Evolutionary conservation across 768 basidiomycete genomes (phyloP).

Genomic region (Tricholoma matsutake): DNA sequence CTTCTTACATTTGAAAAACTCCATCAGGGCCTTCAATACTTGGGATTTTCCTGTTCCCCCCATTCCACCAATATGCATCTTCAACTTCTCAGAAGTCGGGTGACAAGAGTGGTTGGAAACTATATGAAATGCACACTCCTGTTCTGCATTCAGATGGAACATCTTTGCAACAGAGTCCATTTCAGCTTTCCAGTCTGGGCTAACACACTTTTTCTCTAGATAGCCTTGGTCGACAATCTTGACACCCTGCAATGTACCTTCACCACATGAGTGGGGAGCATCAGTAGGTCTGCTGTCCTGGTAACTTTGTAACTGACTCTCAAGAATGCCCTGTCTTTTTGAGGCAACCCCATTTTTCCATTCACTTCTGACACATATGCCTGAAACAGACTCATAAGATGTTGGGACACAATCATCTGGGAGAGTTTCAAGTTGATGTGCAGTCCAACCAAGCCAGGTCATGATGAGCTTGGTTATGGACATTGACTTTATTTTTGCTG

Average conservation of each 20-base stretch:
- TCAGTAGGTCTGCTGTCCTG: neutral
- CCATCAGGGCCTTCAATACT: conserved; percentile 21
- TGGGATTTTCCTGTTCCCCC: too few relatives aligned
- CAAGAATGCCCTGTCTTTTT: neutral
- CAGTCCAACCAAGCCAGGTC: neutral
- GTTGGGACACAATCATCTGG: neutral
- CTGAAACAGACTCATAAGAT: neutral
- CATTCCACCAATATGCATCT: too few relatives aligned
- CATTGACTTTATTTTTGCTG: too few relatives aligned
- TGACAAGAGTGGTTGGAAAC: neutral
- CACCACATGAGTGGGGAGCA: neutral
- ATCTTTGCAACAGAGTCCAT: neutral
- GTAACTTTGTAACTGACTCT: neutral
- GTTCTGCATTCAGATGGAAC: neutral
- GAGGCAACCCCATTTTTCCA: neutral
- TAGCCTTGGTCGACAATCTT: conserved; percentile 8
- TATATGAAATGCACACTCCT: too few relatives aligned
- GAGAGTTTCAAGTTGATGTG: neutral
- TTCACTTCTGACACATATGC: neutral
- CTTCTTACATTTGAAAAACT: conserved; percentile 16
- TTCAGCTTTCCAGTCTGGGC: neutral
- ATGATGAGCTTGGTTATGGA: neutral
- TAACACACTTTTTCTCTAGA: conserved; percentile 4
- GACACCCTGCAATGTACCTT: conserved; percentile 1
- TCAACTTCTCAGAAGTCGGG: conserved; percentile 11